Conservation (phyloP, 169 alveolate species). For the Plasmodium blacklocki region DNA sequence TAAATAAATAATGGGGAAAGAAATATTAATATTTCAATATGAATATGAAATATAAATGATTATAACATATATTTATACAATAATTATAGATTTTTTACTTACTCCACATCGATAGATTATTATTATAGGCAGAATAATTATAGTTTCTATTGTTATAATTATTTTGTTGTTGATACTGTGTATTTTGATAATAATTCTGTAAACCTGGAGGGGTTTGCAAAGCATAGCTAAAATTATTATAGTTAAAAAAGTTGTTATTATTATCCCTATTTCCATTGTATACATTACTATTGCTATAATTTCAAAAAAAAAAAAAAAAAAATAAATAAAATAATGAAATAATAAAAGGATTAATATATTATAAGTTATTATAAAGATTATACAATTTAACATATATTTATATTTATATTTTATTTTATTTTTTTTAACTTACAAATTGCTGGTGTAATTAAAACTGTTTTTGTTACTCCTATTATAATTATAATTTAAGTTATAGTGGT, state of each 20-base stretch:
- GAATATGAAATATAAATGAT: no score
- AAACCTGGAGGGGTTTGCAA: constrained; percentile 72
- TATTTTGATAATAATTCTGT: constrained; percentile 53
- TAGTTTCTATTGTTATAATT: constrained; percentile 60
- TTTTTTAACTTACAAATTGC: constrained; percentile 47
- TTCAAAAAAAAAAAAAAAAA: constrained; percentile 21
- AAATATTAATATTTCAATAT: not conserved
- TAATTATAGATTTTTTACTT: constrained; percentile 19
- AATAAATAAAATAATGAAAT: not conserved
- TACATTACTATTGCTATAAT: constrained; percentile 64
- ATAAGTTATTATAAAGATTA: not conserved
- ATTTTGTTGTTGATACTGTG: constrained; percentile 74
- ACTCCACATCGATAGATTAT: constrained; percentile 75
- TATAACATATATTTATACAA: not conserved
- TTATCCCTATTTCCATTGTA: constrained; percentile 62
- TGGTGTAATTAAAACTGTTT: constrained; percentile 48
- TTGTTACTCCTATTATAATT: constrained; percentile 48
- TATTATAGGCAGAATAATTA: constrained; percentile 65
- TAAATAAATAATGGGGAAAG: not conserved
- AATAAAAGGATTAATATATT: not conserved
- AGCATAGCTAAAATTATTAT: constrained; percentile 43
- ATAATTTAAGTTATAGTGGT: constrained; percentile 53
- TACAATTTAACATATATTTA: not conserved
- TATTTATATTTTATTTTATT: not conserved
- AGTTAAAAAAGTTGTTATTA: constrained; percentile 57